Evolutionary conservation across 1,139 yeast genomes (phyloP).

Genomic region (Lodderomyces oxycetoniae): DNA sequence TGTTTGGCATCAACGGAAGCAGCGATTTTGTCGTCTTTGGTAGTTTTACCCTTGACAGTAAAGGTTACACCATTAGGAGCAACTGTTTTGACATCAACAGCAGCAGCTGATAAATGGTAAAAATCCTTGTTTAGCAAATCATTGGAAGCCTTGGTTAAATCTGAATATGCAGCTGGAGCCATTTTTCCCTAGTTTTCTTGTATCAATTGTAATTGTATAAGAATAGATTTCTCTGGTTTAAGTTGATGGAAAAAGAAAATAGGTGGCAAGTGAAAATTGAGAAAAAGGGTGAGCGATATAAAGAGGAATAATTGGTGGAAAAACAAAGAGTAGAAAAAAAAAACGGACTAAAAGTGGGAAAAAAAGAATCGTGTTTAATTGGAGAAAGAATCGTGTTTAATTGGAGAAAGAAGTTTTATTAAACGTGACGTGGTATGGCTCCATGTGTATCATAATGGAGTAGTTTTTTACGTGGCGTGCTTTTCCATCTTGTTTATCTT

Average conservation of each 20-base stretch:
- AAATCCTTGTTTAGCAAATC: slow-evolving; percentile 88
- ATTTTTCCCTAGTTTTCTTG: slow-evolving; percentile 17
- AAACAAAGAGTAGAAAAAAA: not conserved
- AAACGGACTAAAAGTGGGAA: slow-evolving; percentile 1
- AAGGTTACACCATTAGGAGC: slow-evolving; percentile 97
- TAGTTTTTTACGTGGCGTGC: no score
- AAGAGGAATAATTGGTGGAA: not conserved
- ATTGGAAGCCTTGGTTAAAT: slow-evolving; percentile 85
- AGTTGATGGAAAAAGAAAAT: slow-evolving; percentile 4
- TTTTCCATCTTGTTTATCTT: no score
- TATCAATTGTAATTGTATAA: slow-evolving; percentile 4
- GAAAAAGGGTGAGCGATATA: not conserved
- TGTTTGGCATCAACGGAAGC: slow-evolving; percentile 91
- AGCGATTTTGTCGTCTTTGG: slow-evolving; percentile 76
- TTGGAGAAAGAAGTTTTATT: not conserved
- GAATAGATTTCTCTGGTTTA: not conserved
- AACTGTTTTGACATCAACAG: slow-evolving; percentile 83
- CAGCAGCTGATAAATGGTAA: slow-evolving; percentile 85
- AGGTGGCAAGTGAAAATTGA: slow-evolving; percentile 2
- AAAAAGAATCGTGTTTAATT: slow-evolving; percentile 3
- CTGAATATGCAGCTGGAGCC: slow-evolving; percentile 78
- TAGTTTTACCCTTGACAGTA: slow-evolving; percentile 90
- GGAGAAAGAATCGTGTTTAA: not conserved
- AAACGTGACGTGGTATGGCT: no score
- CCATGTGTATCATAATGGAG: no score